phyloP scores from a whole-genome alignment of 257 asterid genomes.

The Gentiana dahurica region DNA sequence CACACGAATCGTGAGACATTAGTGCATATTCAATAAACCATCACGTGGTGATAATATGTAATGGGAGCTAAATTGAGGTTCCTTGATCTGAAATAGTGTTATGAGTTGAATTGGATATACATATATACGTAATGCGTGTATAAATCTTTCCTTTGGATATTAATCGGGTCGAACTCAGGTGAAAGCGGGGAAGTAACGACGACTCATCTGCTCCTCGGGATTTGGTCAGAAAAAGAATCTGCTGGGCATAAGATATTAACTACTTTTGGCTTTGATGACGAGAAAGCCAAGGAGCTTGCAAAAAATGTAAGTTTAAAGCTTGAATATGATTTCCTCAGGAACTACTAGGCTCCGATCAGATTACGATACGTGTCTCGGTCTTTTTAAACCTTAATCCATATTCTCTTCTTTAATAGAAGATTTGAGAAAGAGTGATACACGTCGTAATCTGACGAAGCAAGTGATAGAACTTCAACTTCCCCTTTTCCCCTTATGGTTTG shows the following conservation, averaged over 20 bases:
- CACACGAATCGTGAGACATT: no score
- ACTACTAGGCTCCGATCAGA: no score
- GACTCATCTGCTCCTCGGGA: conserved; percentile 63
- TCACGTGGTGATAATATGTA: no score
- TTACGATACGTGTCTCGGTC: no score
- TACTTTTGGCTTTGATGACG: conserved; percentile 64
- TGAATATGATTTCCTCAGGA: background rate
- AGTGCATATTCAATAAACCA: no score
- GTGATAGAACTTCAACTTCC: no score
- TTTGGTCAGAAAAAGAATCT: conserved; percentile 71
- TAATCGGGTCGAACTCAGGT: conserved; percentile 30
- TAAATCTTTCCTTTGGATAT: background rate
- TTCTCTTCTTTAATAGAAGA: background rate
- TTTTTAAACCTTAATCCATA: no score
- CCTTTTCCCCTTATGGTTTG: conserved; percentile 7
- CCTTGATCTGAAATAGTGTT: background rate
- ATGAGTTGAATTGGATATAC: background rate
- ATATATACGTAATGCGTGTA: background rate
- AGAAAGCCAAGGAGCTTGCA: conserved; percentile 69
- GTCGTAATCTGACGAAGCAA: no score
- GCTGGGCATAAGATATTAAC: conserved; percentile 71
- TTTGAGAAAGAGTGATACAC: no score
- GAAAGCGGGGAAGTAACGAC: conserved; percentile 73
- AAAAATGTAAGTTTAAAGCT: conserved; percentile 37
- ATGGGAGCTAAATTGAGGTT: background rate